phyloP scores from a whole-genome alignment of 495 filamentous ascomycete species.

The Sordaria brevicollis region DNA sequence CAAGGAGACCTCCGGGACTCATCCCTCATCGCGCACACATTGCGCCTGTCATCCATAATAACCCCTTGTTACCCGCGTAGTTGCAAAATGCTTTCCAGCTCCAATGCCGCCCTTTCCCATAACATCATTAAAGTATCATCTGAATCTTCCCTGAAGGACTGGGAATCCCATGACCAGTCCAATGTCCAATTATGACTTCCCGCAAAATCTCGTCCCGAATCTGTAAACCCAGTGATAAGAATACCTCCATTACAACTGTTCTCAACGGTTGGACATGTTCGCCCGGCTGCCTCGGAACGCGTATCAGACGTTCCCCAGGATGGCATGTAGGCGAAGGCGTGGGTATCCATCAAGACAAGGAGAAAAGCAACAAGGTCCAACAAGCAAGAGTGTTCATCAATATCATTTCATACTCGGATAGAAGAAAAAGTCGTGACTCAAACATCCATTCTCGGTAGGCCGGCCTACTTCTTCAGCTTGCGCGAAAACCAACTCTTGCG shows the following conservation, averaged over 20 bases:
- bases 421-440: background rate
- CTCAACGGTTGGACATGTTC: background rate
- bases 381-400: background rate
- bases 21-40: background rate
- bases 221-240: background rate
- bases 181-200: background rate
- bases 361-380: background rate
- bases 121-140: background rate
- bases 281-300: background rate
- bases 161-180: background rate
- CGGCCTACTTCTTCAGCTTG: constrained; percentile 6
- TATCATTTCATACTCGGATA: background rate
- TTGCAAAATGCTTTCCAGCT: background rate
- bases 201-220: background rate
- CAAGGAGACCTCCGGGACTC: background rate
- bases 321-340: background rate
- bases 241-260: background rate
- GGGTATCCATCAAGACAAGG: background rate
- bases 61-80: background rate
- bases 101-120: background rate
- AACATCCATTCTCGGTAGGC: background rate
- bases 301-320: background rate
- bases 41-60: background rate
- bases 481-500: constrained; percentile 81
- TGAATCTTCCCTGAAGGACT: background rate